A percentile compares a stretch with the other conserved stretches of the same genome.
These are phyloP conservation scores for Monosporascus sp. DNA, from an alignment of 2,329 filamentous ascomycete species.

Conservation along the genomic window DNA sequence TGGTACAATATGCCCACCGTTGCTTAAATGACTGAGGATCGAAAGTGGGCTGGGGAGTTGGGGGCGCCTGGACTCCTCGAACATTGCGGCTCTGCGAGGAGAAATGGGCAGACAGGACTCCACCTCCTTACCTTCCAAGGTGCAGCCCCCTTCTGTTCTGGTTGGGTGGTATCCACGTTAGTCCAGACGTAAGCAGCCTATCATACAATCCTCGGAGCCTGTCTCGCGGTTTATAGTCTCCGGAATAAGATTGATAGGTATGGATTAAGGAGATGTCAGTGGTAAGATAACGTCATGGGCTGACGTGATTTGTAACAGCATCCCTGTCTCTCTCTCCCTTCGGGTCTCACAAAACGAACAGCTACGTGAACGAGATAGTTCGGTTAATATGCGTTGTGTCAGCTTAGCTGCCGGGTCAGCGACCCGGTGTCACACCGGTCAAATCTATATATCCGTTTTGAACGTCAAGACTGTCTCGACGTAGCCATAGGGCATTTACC, in stretches of 20 bases:
- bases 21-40: background rate
- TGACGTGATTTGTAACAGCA: background rate
- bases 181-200: background rate
- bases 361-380: background rate
- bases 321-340: background rate
- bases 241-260: background rate
- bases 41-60: background rate
- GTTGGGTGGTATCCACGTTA: background rate
- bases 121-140: background rate
- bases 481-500: background rate
- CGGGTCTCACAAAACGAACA: background rate
- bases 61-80: background rate
- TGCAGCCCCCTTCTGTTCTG: background rate
- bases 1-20: background rate
- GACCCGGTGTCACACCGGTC: background rate
- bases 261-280: background rate
- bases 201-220: background rate
- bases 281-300: background rate
- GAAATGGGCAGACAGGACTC: background rate
- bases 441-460: background rate
- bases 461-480: background rate
- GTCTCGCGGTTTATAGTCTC: background rate
- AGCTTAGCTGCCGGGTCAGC: background rate
- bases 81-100: background rate
- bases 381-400: background rate